phyloP scores from a whole-genome alignment of 2,329 filamentous ascomycete species.

The Albophoma yamanashiensis region DNA sequence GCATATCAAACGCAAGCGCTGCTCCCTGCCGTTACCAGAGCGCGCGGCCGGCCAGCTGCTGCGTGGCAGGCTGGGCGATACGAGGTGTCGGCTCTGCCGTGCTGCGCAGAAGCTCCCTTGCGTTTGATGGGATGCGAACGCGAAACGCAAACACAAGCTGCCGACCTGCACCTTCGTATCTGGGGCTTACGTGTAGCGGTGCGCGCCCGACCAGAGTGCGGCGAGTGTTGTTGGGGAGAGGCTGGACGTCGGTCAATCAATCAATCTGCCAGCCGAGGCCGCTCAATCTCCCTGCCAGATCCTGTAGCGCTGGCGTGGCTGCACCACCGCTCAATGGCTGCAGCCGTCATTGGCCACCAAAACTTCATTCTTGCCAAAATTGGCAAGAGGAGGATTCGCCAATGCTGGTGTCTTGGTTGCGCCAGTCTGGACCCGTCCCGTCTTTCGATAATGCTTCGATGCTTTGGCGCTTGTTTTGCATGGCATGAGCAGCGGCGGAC shows the following conservation, averaged over 20 bases:
- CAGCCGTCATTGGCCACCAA: neutral
- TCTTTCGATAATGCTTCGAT: neutral
- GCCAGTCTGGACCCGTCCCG: neutral
- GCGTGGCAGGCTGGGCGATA: neutral
- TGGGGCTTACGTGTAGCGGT: no score
- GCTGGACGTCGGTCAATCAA: neutral
- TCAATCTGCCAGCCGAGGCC: neutral
- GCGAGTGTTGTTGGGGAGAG: neutral
- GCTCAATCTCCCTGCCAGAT: neutral
- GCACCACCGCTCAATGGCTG: neutral
- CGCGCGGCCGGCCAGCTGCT: neutral
- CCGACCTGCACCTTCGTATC: neutral
- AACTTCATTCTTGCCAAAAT: neutral
- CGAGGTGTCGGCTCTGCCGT: neutral
- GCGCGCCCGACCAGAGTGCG: no score
- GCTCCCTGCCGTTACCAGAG: neutral
- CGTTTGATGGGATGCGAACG: neutral
- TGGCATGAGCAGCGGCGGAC: neutral
- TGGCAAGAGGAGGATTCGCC: neutral
- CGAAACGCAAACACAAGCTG: neutral
- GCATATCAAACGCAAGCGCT: neutral
- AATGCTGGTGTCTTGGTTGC: neutral
- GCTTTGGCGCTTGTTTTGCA: neutral
- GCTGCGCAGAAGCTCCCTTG: neutral
- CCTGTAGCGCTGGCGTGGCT: neutral